These are phyloP conservation scores for Penstemon davidsonii DNA, from an alignment of 257 asterid species.

Conservation along the genomic window DNA sequence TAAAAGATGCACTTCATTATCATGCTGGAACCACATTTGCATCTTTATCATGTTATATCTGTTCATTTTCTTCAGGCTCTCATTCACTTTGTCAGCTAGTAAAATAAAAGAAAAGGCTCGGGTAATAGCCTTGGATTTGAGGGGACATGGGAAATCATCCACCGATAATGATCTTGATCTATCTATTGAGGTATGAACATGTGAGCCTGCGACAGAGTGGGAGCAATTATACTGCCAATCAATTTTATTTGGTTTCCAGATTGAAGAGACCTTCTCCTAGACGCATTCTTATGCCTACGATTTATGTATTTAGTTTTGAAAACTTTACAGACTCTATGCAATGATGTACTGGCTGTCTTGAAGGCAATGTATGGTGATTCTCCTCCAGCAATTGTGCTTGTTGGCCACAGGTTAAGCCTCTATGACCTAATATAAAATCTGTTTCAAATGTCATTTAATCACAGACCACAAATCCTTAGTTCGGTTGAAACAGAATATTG, in stretches of 20 bases:
- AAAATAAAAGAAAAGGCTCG: conserved; percentile 77
- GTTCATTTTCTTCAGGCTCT: conserved; percentile 56
- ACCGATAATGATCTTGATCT: conserved; percentile 85
- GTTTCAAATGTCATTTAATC: conserved; percentile 7
- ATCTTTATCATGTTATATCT: conserved; percentile 19
- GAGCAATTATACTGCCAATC: conserved; percentile 14
- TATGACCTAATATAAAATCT: conserved; percentile 17
- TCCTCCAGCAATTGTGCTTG: conserved; percentile 89
- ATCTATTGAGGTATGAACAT: conserved; percentile 70
- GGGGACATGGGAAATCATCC: conserved; percentile 94
- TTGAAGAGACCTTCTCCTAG: background rate
- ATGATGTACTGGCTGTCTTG: conserved; percentile 78
- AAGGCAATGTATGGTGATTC: conserved; percentile 86
- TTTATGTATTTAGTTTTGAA: conserved; percentile 28
- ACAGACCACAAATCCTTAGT: background rate
- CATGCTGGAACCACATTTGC: conserved; percentile 20
- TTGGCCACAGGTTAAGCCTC: conserved; percentile 85
- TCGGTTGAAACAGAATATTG: background rate
- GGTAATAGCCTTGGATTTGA: conserved; percentile 83
- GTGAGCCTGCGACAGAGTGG: conserved; percentile 17
- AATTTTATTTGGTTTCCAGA: conserved; percentile 21
- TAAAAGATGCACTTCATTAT: background rate
- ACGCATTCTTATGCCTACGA: conserved; percentile 17
- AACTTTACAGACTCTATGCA: conserved; percentile 66
- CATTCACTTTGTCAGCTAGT: conserved; percentile 75